Base-by-base conservation (phyloP, 768 basidiomycete species). In the Lyophyllum semitale region DNA sequence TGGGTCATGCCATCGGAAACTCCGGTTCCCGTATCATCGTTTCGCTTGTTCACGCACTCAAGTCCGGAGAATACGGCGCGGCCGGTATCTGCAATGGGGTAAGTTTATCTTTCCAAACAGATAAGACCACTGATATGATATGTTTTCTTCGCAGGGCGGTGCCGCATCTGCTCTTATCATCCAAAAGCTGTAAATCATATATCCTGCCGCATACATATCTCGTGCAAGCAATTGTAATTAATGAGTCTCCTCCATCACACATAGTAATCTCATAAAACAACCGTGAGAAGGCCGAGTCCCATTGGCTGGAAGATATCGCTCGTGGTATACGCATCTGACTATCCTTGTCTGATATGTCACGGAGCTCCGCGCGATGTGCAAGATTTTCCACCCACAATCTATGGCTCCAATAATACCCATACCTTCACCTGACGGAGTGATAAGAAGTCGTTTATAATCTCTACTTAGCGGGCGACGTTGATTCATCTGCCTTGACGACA, bases 41-140 rank as follows among this genome's bases (percentile, higher is more conserved):
- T 25, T 91, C 96, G 6, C 83, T 98, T 18, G 78, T 93, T 4
- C 95, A 98, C 68, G 85, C 89, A n/a, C 84, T 98, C 61, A 88
- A 96, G 78, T 71, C 87, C 2, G 95, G 95, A 35, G 81, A 98
- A 75, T 97, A 95, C 65, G 96, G 95, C 62, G 93, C 92, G 51
- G 96, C 95, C 35, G 95, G 89, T 71, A 89, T 98, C 62, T 98
- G 96, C 83, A 98, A 98, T 67, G 96, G 95, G 59, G 93, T 95
- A 71, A 72, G 93, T 80, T 8, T 12, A 55, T 54, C 49, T 23
- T 43, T 11, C 48, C 9, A 27, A 43, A 41, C 42, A 32, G 15
- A 8, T 17, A 12, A 33, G 18, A n/a, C 26, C 26, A 48, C 44
- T 59, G 44, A 53, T 56, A 48, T 7, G 25, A 3, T 26, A 45